Percentiles rank a stretch among this genome's conserved stretches.
Evolutionary conservation across 331 rosid genomes (phyloP).

Genomic region (Acacia pycnantha): DNA sequence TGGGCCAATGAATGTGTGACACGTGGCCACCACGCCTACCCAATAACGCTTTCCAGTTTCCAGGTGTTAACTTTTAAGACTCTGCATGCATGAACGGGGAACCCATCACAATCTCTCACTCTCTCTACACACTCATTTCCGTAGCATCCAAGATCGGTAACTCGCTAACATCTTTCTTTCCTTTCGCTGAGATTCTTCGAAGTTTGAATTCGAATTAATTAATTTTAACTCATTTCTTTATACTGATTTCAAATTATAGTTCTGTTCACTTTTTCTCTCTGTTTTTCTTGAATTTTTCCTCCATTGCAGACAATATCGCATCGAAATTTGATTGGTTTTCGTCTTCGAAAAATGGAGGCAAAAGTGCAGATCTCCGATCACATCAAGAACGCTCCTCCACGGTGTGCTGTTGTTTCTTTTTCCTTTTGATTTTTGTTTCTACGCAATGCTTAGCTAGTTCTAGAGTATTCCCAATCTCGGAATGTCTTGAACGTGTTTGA

Average conservation of each 20-base stretch:
- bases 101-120: neutral
- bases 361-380: neutral
- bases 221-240: neutral
- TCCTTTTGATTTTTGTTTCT: neutral
- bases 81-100: conserved; percentile 18
- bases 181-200: neutral
- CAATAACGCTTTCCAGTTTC: neutral
- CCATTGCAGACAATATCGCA: neutral
- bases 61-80: conserved; percentile 2
- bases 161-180: neutral
- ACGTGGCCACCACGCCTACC: neutral
- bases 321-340: neutral
- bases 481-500: neutral
- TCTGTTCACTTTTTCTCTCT: conserved; percentile 2
- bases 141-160: neutral
- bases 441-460: neutral
- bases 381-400: conserved; percentile 12
- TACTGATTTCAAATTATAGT: neutral
- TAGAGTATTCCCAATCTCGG: neutral
- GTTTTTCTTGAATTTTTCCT: neutral
- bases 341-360: conserved; percentile 14
- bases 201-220: neutral
- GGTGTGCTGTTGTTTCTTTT: neutral
- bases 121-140: neutral
- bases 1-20: neutral